Percentiles rank a stretch among this genome's conserved stretches.
Evolutionary conservation across 2,329 filamentous ascomycete genomes (phyloP).

Genomic region (Knufia petricola): DNA sequence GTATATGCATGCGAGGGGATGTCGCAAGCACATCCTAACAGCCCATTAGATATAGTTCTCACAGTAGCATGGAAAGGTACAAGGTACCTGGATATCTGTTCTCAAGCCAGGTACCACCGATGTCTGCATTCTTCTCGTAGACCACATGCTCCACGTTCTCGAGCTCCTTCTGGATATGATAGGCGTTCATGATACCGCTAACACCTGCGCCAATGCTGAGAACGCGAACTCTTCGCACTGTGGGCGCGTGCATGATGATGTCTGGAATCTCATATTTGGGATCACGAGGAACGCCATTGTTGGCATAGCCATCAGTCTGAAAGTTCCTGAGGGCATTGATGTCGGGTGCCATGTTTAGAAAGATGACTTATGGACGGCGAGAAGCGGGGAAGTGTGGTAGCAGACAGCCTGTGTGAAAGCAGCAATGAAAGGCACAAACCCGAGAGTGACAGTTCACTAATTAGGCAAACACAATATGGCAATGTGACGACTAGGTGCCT

Average conservation of each 20-base stretch:
- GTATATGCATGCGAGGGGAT: slow-evolving; percentile 41
- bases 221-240: slow-evolving; percentile 35
- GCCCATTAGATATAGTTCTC: too few species aligned
- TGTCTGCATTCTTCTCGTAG: slow-evolving; percentile 26
- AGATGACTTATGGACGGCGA: background rate
- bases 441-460: too few species aligned
- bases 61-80: too few species aligned
- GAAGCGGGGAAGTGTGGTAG: background rate
- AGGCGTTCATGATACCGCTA: slow-evolving; percentile 60
- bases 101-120: slow-evolving; percentile 29
- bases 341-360: slow-evolving; percentile 19
- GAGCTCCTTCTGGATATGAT: slow-evolving; percentile 19
- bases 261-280: slow-evolving; percentile 37
- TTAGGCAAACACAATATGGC: too few species aligned
- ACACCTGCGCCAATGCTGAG: slow-evolving; percentile 42
- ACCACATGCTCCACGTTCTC: slow-evolving; percentile 23
- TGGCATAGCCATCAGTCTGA: slow-evolving; percentile 27
- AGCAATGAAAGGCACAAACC: too few species aligned
- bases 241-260: slow-evolving; percentile 20
- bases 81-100: slow-evolving; percentile 16
- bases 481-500: background rate
- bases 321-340: slow-evolving; percentile 18
- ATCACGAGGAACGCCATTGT: slow-evolving; percentile 39
- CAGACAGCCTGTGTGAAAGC: too few species aligned
- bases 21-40: slow-evolving; percentile 9